These are phyloP conservation scores for Candida rishiriensis DNA, from an alignment of 805 yeast species.

Conservation along the genomic window DNA sequence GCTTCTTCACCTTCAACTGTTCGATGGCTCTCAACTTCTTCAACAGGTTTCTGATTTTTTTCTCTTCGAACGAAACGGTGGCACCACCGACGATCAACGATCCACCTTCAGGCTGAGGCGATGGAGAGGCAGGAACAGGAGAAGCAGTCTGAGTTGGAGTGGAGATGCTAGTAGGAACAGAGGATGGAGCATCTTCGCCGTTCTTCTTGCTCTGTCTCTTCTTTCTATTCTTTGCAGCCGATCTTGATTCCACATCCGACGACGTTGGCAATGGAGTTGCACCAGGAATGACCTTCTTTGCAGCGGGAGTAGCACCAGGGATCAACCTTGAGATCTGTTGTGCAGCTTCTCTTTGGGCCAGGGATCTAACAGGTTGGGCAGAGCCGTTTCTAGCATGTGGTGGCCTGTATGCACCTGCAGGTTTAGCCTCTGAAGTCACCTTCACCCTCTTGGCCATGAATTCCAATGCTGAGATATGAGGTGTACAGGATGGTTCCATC, in stretches of 20 bases:
- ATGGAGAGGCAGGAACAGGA: constrained; percentile 3
- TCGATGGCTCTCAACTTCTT: constrained; percentile 97
- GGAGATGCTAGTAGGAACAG: background rate
- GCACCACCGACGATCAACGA: constrained; percentile 57
- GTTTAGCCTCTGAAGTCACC: constrained; percentile 38
- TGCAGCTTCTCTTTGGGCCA: constrained; percentile 53
- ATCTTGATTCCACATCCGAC: constrained; percentile 46
- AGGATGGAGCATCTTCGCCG: constrained; percentile 12
- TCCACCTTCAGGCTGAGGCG: constrained; percentile 14
- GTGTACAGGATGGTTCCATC: constrained; percentile 53
- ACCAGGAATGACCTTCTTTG: constrained; percentile 50
- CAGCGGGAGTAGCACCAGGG: constrained; percentile 25
- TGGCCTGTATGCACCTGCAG: constrained; percentile 92
- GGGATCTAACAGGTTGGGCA: constrained; percentile 40
- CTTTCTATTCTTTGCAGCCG: constrained; percentile 70
- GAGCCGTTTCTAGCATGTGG: constrained; percentile 71
- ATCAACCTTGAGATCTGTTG: constrained; percentile 20
- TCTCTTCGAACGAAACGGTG: constrained; percentile 69
- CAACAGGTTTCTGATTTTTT: constrained; percentile 82
- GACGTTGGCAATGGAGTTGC: constrained; percentile 38
- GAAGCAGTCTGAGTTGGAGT: background rate
- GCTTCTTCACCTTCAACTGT: constrained; percentile 78
- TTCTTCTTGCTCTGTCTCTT: constrained; percentile 62
- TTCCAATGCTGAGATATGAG: constrained; percentile 69
- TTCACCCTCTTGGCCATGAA: constrained; percentile 40